Evolutionary conservation across 257 asterid genomes (phyloP).

Genomic region (Salvia hispanica): DNA sequence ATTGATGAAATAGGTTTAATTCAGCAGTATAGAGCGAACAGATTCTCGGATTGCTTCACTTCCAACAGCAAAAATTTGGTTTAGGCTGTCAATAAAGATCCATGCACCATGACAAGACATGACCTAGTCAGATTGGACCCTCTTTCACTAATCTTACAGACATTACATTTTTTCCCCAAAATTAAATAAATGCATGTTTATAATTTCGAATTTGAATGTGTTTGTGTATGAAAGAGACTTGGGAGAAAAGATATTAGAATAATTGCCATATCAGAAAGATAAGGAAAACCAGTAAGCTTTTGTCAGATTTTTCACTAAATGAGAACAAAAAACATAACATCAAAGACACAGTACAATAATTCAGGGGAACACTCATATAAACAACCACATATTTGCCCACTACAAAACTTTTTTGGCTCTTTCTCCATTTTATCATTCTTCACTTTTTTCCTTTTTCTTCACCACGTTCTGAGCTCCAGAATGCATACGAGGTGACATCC

Average conservation of each 20-base stretch:
- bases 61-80: background rate
- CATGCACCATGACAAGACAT: conserved; percentile 16
- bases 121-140: conserved; percentile 17
- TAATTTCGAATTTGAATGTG: background rate
- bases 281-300: conserved; percentile 2
- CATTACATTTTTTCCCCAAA: conserved; percentile 18
- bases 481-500: conserved; percentile 3
- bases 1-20: too few species aligned
- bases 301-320: conserved; percentile 31
- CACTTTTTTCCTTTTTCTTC: background rate
- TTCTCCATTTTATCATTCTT: conserved; percentile 22
- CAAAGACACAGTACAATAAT: conserved; percentile 31
- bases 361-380: conserved; percentile 17
- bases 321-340: conserved; percentile 34
- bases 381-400: conserved; percentile 22
- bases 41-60: background rate
- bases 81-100: background rate
- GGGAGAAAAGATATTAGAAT: conserved; percentile 1
- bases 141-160: background rate
- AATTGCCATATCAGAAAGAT: conserved; percentile 5
- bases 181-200: conserved; percentile 17
- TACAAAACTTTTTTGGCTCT: conserved; percentile 15
- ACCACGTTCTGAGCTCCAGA: conserved; percentile 14
- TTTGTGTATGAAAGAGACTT: background rate
- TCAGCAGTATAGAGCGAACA: too few species aligned